Conservation (phyloP, 768 basidiomycete species). For the Tremella yokohamensis region DNA sequence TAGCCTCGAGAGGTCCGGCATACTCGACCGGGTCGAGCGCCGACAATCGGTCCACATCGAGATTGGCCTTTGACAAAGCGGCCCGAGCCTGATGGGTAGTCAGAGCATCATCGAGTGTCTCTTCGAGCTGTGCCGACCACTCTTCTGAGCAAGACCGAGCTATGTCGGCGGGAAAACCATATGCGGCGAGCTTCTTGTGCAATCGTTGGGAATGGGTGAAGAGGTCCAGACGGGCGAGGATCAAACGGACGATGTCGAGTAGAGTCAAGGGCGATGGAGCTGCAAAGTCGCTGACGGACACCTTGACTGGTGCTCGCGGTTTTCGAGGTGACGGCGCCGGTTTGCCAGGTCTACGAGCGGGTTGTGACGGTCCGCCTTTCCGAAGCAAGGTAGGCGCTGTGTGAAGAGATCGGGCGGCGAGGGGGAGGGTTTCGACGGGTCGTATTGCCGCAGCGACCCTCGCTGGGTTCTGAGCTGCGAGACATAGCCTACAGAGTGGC, state of each 20-base stretch:
- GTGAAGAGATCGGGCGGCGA: background rate
- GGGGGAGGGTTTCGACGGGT: background rate
- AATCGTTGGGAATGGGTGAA: conserved; percentile 22
- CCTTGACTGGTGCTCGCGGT: background rate
- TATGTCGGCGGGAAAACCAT: conserved; percentile 10
- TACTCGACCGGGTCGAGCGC: conserved; percentile 30
- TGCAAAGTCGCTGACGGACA: conserved; percentile 17
- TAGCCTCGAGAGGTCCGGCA: conserved; percentile 29
- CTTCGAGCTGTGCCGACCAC: conserved; percentile 13
- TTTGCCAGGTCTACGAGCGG: background rate
- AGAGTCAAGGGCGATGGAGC: conserved; percentile 17
- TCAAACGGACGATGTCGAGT: conserved; percentile 5
- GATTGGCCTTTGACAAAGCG: conserved; percentile 16
- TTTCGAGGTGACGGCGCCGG: background rate
- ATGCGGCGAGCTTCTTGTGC: conserved; percentile 18
- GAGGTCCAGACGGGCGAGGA: conserved; percentile 26
- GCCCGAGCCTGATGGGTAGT: conserved; percentile 11
- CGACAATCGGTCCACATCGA: conserved; percentile 25
- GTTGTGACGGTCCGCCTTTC: conserved; percentile 1
- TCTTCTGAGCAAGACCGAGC: background rate
- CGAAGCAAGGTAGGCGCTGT: background rate
- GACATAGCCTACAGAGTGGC: too few species aligned
- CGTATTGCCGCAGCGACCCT: too few species aligned
- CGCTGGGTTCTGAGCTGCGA: too few species aligned
- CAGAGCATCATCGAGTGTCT: conserved; percentile 4